These are phyloP conservation scores for Melampsora larici-populina DNA, from an alignment of 1,284 basidiomycete species.

Conservation along the genomic window DNA sequence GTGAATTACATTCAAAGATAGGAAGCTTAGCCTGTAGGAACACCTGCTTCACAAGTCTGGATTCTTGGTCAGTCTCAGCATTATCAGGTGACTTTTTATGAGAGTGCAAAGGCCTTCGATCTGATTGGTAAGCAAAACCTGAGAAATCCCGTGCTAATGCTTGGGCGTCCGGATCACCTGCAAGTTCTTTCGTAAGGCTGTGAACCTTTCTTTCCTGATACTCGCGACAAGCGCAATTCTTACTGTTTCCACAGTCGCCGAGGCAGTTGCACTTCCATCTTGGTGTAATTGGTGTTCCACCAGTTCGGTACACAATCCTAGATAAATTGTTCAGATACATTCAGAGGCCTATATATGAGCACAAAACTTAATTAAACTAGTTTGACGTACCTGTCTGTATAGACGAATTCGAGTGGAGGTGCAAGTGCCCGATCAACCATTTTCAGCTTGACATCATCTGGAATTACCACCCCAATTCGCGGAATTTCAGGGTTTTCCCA, in stretches of 20 bases:
- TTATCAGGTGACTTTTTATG: conserved; percentile 20
- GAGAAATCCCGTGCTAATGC: background rate
- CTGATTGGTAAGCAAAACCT: conserved; percentile 34
- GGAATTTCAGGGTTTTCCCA: conserved; percentile 42
- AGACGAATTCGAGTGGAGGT: conserved; percentile 35
- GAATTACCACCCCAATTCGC: conserved; percentile 22
- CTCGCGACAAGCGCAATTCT: conserved; percentile 16
- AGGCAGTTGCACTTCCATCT: conserved; percentile 36
- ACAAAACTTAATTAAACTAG: background rate
- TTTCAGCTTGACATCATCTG: conserved; percentile 16
- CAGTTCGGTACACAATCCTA: conserved; percentile 27
- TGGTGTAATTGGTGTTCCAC: conserved; percentile 21
- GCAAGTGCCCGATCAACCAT: conserved; percentile 24
- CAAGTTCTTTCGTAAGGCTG: background rate
- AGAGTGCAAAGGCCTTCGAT: conserved; percentile 9
- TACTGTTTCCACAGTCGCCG: conserved; percentile 29
- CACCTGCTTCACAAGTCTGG: conserved; percentile 12
- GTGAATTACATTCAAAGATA: conserved; percentile 33
- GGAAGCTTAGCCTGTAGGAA: conserved; percentile 3
- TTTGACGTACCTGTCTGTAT: conserved; percentile 30
- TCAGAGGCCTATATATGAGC: background rate
- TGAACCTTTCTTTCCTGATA: conserved; percentile 13
- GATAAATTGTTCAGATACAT: background rate
- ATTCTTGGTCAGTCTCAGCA: conserved; percentile 12
- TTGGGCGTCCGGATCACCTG: background rate